A percentile compares a stretch with the other conserved stretches of the same genome.
phyloP scores from a whole-genome alignment of 768 basidiomycete genomes.

The Auriscalpium microsporum region DNA sequence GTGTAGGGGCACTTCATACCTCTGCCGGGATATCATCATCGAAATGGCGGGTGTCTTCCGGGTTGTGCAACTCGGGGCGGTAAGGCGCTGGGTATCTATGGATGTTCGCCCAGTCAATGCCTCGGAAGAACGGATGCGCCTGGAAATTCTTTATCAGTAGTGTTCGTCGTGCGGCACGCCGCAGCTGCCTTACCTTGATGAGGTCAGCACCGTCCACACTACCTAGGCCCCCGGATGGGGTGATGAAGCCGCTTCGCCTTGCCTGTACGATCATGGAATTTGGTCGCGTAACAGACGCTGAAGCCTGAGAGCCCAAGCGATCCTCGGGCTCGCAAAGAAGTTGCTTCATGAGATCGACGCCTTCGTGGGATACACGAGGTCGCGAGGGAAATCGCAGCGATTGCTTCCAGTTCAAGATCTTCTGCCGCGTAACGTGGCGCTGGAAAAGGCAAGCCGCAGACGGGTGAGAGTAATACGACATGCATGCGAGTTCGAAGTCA shows the following conservation, averaged over 20 bases:
- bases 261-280: conserved; percentile 70
- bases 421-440: conserved; percentile 93
- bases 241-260: conserved; percentile 65
- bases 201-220: conserved; percentile 78
- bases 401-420: conserved; percentile 93
- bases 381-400: conserved; percentile 79
- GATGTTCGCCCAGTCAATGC: conserved; percentile 84
- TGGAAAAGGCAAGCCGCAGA: conserved; percentile 20
- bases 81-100: conserved; percentile 83
- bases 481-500: not conserved
- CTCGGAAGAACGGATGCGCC: conserved; percentile 86
- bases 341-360: conserved; percentile 77
- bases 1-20: conserved; percentile 35
- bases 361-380: conserved; percentile 81
- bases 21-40: conserved; percentile 90
- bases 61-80: conserved; percentile 70
- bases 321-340: conserved; percentile 95
- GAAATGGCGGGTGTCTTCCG: conserved; percentile 91
- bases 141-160: conserved; percentile 22
- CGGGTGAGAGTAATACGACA: not conserved
- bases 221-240: conserved; percentile 35
- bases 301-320: conserved; percentile 72
- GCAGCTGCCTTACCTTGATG: conserved; percentile 58
- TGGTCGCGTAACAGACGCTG: conserved; percentile 61
- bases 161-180: conserved; percentile 9